These are phyloP conservation scores for Collybia sordida DNA, from an alignment of 768 basidiomycete species.

Conservation along the genomic window DNA sequence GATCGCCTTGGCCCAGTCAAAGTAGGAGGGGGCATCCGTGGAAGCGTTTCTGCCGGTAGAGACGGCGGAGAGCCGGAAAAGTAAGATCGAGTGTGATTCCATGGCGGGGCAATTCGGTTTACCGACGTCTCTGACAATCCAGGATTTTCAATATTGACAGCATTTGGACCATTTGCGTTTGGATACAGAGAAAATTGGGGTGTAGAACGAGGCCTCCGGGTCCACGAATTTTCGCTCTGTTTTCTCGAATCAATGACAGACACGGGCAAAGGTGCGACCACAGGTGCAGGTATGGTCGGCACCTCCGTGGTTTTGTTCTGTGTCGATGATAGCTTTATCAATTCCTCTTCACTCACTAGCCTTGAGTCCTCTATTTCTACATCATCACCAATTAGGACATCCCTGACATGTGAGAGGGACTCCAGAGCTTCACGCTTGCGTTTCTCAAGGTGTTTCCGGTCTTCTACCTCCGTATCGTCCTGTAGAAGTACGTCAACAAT, in stretches of 20 bases:
- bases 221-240: slow-evolving; percentile 20
- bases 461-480: slow-evolving; percentile 45
- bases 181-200: slow-evolving; percentile 14
- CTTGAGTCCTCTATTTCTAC: slow-evolving; percentile 64
- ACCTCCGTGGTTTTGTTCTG: slow-evolving; percentile 3
- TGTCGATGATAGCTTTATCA: not conserved
- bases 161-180: slow-evolving; percentile 13
- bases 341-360: slow-evolving; percentile 56
- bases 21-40: slow-evolving; percentile 51
- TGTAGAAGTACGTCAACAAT: slow-evolving; percentile 69
- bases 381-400: slow-evolving; percentile 59
- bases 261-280: slow-evolving; percentile 30
- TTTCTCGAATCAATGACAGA: slow-evolving; percentile 38
- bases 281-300: slow-evolving; percentile 1
- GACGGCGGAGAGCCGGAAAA: slow-evolving; percentile 33
- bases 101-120: slow-evolving; percentile 37
- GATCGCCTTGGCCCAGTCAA: slow-evolving; percentile 34
- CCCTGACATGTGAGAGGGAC: slow-evolving; percentile 74
- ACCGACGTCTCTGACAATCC: too few species aligned
- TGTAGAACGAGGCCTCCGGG: slow-evolving; percentile 8
- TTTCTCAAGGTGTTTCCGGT: slow-evolving; percentile 36
- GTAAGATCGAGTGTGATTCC: slow-evolving; percentile 56
- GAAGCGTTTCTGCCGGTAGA: slow-evolving; percentile 42
- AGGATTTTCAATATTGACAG: not conserved
- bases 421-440: slow-evolving; percentile 69